phyloP scores from a whole-genome alignment of 2,329 filamentous ascomycete genomes.

The Fusarium oxysporum region DNA sequence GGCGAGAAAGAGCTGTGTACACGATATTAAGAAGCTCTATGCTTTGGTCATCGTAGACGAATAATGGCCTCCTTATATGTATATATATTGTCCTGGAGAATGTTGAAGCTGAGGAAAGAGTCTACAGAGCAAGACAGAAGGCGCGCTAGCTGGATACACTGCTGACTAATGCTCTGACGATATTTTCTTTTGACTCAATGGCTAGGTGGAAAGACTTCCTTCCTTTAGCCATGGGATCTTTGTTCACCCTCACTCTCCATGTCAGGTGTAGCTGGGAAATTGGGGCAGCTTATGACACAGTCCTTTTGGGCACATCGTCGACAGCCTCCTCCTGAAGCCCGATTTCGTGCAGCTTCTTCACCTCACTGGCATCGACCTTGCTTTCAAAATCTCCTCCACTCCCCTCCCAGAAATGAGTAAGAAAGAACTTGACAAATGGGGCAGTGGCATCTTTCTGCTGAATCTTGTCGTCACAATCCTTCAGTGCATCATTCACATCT shows the following conservation, averaged over 20 bases:
- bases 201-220: fast-evolving
- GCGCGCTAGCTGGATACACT: too few species aligned
- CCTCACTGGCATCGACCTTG: slow-evolving; percentile 1
- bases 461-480: slow-evolving; percentile 8
- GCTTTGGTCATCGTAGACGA: fast-evolving
- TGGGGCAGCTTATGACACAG: background rate
- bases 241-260: background rate
- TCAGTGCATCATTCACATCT: background rate
- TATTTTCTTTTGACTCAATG: background rate
- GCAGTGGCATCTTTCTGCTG: background rate
- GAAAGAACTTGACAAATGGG: slow-evolving; percentile 21
- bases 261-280: fast-evolving
- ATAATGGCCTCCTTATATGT: background rate
- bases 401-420: slow-evolving; percentile 17
- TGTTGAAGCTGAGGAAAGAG: background rate
- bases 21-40: background rate
- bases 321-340: slow-evolving; percentile 10
- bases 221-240: background rate
- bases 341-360: slow-evolving; percentile 1
- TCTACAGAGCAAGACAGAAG: background rate
- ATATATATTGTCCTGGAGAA: background rate
- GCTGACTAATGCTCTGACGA: background rate
- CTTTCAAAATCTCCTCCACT: slow-evolving; percentile 4
- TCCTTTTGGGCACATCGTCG: background rate
- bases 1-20: background rate